Evolutionary conservation across 306 rosid species (phyloP), one percentile per base, ranked within the genome.

Genomic region (Trifolium fragiferum): DNA sequence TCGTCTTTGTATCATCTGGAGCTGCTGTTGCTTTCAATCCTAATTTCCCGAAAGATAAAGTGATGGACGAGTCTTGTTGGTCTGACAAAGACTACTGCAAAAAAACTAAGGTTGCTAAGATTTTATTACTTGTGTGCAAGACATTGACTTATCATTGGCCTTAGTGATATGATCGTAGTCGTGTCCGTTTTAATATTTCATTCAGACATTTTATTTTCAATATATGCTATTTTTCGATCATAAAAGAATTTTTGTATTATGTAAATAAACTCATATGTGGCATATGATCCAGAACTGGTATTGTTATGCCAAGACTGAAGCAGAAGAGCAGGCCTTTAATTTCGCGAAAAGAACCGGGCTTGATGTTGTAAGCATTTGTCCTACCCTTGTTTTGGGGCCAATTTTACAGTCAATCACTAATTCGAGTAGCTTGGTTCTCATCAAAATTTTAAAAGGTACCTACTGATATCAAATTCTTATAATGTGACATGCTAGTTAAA

Each of bases 261-360:
- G 47, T 58, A 58, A 62, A 68, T 74, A 27, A 41, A 32, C n/a
- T n/a, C 3, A 6, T 30, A 23, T 12, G 9, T 57, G 44, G 16
- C 53, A 16, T 47, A 25, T 78, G 72, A 53, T 70, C 62, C 88
- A 93, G 96, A 85, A 88, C 75, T 93, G 97, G 97, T 93, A 93
- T 65, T 83, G 59, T 49, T 85, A 76, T 53, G 79, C 97, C 35
- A 93, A 93, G 87, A 91, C 93, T 32, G 82, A 82, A 80, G 96
- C 98, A 51, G 97, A 93, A 75, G 75, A 76, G 75, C 87, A 85
- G 74, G 93, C 92, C 11, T 18, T 76, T 41, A 85, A 86, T 60
- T 91, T 88, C 75, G 91, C 85, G 3, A 82, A 58, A 61, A 79
- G 47, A 75, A 83, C 68, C 2, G 92, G 96, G 37, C 87, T 89